These are phyloP conservation scores for Trichoderma brevicompactum DNA, from an alignment of 2,329 filamentous ascomycete genomes.

Conservation along the genomic window DNA sequence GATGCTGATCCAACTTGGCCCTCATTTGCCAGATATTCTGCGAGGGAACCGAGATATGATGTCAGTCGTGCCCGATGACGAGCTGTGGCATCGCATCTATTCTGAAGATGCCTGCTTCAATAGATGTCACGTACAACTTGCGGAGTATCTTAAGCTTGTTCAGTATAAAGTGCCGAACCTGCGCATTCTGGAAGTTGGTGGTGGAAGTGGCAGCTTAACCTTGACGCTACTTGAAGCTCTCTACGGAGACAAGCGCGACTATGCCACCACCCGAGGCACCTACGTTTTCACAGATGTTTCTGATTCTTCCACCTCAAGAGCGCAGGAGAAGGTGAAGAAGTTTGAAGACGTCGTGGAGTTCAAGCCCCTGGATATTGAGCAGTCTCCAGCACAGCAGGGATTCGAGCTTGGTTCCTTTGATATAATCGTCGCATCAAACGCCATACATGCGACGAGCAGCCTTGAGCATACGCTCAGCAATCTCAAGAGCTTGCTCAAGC, in stretches of 20 bases:
- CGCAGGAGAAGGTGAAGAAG: constrained; percentile 28
- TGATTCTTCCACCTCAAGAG: constrained; percentile 34
- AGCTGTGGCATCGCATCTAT: constrained; percentile 7
- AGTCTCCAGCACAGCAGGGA: constrained; percentile 26
- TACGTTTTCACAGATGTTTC: constrained; percentile 48
- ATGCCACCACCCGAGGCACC: constrained; percentile 32
- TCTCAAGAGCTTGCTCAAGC: constrained; percentile 24
- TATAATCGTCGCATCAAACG: constrained; percentile 36
- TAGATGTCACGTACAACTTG: constrained; percentile 25
- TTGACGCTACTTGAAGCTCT: constrained; percentile 34
- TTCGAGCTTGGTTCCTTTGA: constrained; percentile 31
- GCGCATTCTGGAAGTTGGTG: constrained; percentile 46
- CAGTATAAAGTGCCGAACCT: constrained; percentile 43
- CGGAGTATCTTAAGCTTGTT: constrained; percentile 28
- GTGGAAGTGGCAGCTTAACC: constrained; percentile 43
- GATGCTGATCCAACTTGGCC: constrained; percentile 16
- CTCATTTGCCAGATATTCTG: constrained; percentile 11
- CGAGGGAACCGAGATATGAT: neutral
- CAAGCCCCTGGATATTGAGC: constrained; percentile 35
- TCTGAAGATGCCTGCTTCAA: constrained; percentile 24
- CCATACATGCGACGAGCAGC: constrained; percentile 25
- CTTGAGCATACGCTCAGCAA: constrained; percentile 12
- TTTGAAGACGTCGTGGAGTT: constrained; percentile 28
- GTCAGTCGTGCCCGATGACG: constrained; percentile 2
- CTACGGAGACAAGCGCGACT: constrained; percentile 29